phyloP scores from a whole-genome alignment of 1,139 yeast genomes.

The Blastobotrys indianensis region DNA sequence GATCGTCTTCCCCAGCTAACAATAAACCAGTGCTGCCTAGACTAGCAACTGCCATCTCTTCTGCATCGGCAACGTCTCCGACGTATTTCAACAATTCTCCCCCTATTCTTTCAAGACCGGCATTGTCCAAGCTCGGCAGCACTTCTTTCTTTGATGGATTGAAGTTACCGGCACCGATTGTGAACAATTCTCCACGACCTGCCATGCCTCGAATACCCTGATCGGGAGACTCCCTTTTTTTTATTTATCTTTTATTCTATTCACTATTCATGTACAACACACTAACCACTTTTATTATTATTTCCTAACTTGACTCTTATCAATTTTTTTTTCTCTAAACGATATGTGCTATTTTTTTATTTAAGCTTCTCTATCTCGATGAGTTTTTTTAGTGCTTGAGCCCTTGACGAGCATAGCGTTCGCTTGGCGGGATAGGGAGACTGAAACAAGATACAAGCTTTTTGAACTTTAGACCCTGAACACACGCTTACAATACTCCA shows the following conservation, averaged over 20 bases:
- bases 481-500: too few relatives aligned
- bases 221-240: conserved; percentile 1
- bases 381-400: too few relatives aligned
- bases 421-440: too few relatives aligned
- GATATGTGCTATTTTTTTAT: too few relatives aligned
- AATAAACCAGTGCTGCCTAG: conserved; percentile 1
- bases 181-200: conserved; percentile 10
- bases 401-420: too few relatives aligned
- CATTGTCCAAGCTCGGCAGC: conserved; percentile 4
- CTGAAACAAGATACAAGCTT: too few relatives aligned
- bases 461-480: too few relatives aligned
- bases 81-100: not conserved
- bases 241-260: not conserved
- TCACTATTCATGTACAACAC: not conserved
- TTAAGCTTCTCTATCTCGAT: too few relatives aligned
- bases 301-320: too few relatives aligned
- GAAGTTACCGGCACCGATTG: conserved; percentile 22
- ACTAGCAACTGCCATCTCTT: not conserved
- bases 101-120: not conserved
- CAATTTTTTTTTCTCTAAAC: too few relatives aligned
- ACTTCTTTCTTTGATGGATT: conserved; percentile 22
- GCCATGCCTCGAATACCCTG: not conserved
- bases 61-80: not conserved
- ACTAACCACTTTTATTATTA: not conserved
- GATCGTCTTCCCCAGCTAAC: not conserved